A percentile compares a stretch with the other conserved stretches of the same genome.
phyloP scores from a whole-genome alignment of 169 alveolate genomes.

The Plasmodium ovale region DNA sequence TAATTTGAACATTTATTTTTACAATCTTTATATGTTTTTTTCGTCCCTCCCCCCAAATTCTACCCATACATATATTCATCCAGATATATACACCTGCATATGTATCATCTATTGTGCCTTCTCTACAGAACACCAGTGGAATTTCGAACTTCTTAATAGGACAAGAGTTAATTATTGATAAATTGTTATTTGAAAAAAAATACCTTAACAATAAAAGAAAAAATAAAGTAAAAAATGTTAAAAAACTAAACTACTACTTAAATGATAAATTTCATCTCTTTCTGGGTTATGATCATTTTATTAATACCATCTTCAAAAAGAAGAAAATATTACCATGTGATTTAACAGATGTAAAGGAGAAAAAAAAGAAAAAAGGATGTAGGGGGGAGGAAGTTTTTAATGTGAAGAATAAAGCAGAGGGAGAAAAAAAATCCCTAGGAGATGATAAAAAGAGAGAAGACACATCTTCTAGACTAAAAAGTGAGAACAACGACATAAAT shows the following conservation, averaged over 20 bases:
- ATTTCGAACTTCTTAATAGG: constrained; percentile 39
- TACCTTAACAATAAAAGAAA: constrained; percentile 28
- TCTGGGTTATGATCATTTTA: constrained; percentile 50
- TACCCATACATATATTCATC: background rate
- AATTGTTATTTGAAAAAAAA: constrained; percentile 57
- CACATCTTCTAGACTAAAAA: background rate
- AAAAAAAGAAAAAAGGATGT: constrained; percentile 1
- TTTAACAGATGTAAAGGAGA: background rate
- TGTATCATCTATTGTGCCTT: background rate
- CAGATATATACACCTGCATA: background rate
- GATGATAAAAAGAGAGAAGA: background rate
- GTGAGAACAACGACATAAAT: background rate
- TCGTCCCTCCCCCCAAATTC: too few relatives aligned
- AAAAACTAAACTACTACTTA: constrained; percentile 24
- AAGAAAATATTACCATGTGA: constrained; percentile 10
- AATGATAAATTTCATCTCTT: constrained; percentile 37
- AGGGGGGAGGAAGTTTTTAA: background rate
- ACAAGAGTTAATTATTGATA: constrained; percentile 52
- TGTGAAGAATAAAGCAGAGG: constrained; percentile 2
- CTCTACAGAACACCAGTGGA: constrained; percentile 11
- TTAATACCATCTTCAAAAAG: constrained; percentile 46
- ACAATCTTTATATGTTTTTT: too few relatives aligned
- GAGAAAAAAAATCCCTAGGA: constrained; percentile 10
- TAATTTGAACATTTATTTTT: too few relatives aligned
- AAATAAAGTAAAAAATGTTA: constrained; percentile 16